Percentiles rank a stretch among this genome's conserved stretches.
These are phyloP conservation scores for Allium fistulosum DNA, from an alignment of 106 monocot species.

Conservation along the genomic window DNA sequence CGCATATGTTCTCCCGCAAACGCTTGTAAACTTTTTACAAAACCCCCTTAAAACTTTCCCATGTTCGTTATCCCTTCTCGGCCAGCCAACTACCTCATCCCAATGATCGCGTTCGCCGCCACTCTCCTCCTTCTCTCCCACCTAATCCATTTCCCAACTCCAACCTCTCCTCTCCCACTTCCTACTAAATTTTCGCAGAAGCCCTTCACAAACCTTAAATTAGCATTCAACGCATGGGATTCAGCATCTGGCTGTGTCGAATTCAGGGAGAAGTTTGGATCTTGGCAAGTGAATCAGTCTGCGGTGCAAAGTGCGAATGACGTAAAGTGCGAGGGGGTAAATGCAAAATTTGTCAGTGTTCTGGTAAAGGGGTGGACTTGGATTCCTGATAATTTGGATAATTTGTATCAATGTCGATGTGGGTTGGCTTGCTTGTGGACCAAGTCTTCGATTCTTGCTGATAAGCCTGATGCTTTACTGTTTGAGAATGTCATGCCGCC, in stretches of 20 bases:
- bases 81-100: conserved; percentile 33
- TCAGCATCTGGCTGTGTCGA: conserved; percentile 41
- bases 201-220: conserved; percentile 13
- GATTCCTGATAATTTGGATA: conserved; percentile 86
- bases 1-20: too few relatives aligned
- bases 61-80: conserved; percentile 29
- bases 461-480: conserved; percentile 67
- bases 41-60: not conserved
- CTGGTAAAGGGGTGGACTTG: conserved; percentile 91
- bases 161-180: conserved; percentile 14
- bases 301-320: conserved; percentile 28
- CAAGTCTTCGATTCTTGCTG: conserved; percentile 55
- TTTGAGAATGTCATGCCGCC: conserved; percentile 72
- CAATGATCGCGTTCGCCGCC: conserved; percentile 46
- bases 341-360: conserved; percentile 38
- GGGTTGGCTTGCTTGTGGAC: conserved; percentile 85
- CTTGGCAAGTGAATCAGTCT: conserved; percentile 31
- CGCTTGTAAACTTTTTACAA: too few relatives aligned
- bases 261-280: conserved; percentile 28
- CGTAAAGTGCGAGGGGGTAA: conserved; percentile 15
- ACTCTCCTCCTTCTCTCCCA: conserved; percentile 51
- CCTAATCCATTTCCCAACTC: conserved; percentile 48
- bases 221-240: conserved; percentile 48
- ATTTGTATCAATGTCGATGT: conserved; percentile 70
- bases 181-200: not conserved